Conservation (phyloP, 2,329 filamentous ascomycete genomes). For the Hymenoscyphus albidus region DNA sequence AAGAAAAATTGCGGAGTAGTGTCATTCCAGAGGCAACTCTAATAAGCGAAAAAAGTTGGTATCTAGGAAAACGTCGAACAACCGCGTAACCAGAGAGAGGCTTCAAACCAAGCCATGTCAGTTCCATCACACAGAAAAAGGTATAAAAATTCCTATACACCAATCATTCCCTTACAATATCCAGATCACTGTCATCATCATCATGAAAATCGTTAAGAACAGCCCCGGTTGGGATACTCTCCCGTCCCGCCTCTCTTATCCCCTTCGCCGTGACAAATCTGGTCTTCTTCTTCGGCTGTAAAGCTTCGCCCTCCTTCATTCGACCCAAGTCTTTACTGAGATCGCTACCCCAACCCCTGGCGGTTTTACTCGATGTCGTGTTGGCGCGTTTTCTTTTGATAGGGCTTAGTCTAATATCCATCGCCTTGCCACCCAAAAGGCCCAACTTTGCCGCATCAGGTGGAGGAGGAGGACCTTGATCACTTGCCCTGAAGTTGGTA, state of each 20-base stretch:
- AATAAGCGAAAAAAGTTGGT: no score
- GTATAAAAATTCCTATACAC: neutral
- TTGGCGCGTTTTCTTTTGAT: constrained; percentile 56
- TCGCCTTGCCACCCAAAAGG: constrained; percentile 39
- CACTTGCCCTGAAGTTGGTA: neutral
- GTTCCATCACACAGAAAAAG: no score
- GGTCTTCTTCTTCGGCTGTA: constrained; percentile 61
- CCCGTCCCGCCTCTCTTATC: constrained; percentile 71
- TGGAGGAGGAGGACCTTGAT: constrained; percentile 28
- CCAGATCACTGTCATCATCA: constrained; percentile 34
- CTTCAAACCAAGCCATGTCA: no score
- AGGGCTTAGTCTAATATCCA: constrained; percentile 53
- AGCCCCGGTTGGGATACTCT: constrained; percentile 51
- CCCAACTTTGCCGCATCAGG: constrained; percentile 46
- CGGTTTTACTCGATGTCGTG: constrained; percentile 26
- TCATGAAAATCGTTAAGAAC: constrained; percentile 27
- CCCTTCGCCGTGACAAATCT: constrained; percentile 76
- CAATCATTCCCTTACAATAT: constrained; percentile 30
- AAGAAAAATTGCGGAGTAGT: no score
- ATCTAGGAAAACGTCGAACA: no score
- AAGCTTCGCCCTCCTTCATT: constrained; percentile 59
- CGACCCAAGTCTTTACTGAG: constrained; percentile 53
- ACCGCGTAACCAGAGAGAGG: no score
- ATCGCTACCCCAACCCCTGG: constrained; percentile 54
- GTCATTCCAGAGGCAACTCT: no score